Percentiles rank a stretch among this genome's conserved stretches.
Evolutionary conservation across 495 filamentous ascomycete species (phyloP).

Genomic region (Parachaetomium inaequale): DNA sequence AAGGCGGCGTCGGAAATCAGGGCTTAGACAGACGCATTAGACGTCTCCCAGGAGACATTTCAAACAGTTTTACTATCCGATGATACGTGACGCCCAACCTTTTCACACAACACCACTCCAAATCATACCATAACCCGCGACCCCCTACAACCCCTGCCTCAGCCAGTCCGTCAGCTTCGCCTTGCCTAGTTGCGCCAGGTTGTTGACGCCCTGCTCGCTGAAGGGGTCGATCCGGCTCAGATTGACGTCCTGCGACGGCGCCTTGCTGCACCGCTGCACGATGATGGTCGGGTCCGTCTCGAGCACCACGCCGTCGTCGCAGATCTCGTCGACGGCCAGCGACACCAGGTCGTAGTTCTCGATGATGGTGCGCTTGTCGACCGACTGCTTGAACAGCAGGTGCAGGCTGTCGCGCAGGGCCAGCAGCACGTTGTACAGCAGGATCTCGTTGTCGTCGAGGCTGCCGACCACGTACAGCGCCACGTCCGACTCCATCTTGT

Average conservation of each 20-base stretch:
- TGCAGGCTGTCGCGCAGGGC: constrained; percentile 85
- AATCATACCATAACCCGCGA: constrained; percentile 2
- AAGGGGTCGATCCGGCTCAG: constrained; percentile 86
- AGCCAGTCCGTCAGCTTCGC: constrained; percentile 85
- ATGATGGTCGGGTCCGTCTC: constrained; percentile 95
- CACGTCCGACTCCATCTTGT: constrained; percentile 96
- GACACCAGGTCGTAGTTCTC: constrained; percentile 96
- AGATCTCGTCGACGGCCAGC: constrained; percentile 90
- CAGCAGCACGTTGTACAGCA: constrained; percentile 89
- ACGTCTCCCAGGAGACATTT: constrained; percentile 21
- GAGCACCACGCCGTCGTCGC: constrained; percentile 94
- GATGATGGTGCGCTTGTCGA: constrained; percentile 94
- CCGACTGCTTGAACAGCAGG: constrained; percentile 89
- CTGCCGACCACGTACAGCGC: constrained; percentile 89
- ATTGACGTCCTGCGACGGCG: constrained; percentile 87
- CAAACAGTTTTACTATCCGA: background rate
- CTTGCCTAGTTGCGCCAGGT: constrained; percentile 93
- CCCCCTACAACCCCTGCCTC: constrained; percentile 63
- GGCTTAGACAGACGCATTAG: constrained; percentile 32
- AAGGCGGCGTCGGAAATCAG: constrained; percentile 71
- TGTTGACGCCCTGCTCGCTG: constrained; percentile 91
- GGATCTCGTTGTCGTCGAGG: constrained; percentile 91
- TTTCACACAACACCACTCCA: background rate
- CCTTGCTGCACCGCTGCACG: constrained; percentile 81
- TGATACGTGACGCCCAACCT: background rate